Base-by-base conservation (phyloP, 805 yeast species). In the Ogataea salicorniae region DNA sequence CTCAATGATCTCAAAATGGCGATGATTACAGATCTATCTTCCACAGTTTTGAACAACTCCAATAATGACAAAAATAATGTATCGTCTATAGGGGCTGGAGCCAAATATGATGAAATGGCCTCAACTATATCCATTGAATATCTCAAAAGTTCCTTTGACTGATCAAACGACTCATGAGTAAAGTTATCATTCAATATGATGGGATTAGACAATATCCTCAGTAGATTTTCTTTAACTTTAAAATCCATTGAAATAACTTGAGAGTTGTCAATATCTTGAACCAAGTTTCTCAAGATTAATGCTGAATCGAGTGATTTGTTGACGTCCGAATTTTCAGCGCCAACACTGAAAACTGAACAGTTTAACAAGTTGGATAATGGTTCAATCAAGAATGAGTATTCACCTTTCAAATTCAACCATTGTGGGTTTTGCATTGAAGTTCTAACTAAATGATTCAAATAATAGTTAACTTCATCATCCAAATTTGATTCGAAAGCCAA, bases 191-290 rank as follows among this genome's bases (percentile, higher is more conserved):
- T 49, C 48, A 60, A 43, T 45, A 58, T 47, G 13, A 51, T 50
- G 17, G 46, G 49, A 37, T 54, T 54, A 34, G 64, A 69, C 49
- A 87, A 69, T 6, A 81, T 73, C 41, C 67, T 68, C 49, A 77
- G 76, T 39, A 86, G 73, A 17, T 65, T 60, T 37, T 62, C 63
- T 43, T 56, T 56, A 13, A 65, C 51, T 37, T 47, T 48, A 18
- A 68, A 65, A 47, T 75, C 70, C 56, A 76, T 72, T 1, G 92
- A 85, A 51, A 94, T 68, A 59, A 83, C 73, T 61, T 86, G 89
- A 38, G 95, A 94, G 58, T 88, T 86, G 40, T 77, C 84, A 13
- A 86, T 76, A 62, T 90, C 96, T 61, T 92, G 95, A 2, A 87
- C 79, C 41, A 87, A 68, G 64, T 94, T 94, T 60, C 98, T 75